Conservation (phyloP, 2,329 filamentous ascomycete genomes). For the Tricladium varicosporioides region DNA sequence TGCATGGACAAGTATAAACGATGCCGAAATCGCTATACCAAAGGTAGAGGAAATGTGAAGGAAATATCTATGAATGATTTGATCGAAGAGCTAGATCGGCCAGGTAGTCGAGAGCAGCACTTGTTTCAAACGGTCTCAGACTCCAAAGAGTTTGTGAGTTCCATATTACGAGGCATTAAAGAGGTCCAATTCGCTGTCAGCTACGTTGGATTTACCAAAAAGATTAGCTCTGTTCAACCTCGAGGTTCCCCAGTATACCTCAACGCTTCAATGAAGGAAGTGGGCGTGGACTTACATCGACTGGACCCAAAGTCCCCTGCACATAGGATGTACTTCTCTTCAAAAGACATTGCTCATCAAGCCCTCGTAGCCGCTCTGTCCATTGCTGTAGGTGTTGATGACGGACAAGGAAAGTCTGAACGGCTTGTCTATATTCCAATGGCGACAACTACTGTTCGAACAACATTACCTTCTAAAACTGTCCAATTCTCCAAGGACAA, state of each 20-base stretch:
- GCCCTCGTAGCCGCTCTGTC: constrained; percentile 89
- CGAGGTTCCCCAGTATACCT: constrained; percentile 71
- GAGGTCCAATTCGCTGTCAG: constrained; percentile 95
- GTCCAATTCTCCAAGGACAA: constrained; percentile 75
- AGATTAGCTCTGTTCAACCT: constrained; percentile 66
- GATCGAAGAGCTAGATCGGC: constrained; percentile 70
- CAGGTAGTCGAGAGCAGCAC: constrained; percentile 56
- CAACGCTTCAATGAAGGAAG: constrained; percentile 92
- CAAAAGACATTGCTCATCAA: constrained; percentile 90
- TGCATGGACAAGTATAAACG: constrained; percentile 58
- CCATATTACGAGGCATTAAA: constrained; percentile 86
- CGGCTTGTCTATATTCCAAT: constrained; percentile 92
- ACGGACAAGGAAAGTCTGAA: constrained; percentile 82
- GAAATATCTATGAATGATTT: constrained; percentile 69
- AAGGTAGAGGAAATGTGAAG: constrained; percentile 40
- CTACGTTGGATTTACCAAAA: constrained; percentile 83
- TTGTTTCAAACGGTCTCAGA: constrained; percentile 84
- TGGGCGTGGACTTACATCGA: constrained; percentile 88
- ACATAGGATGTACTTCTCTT: constrained; percentile 97
- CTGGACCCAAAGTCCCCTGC: constrained; percentile 90
- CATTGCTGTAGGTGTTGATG: constrained; percentile 86
- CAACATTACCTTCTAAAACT: constrained; percentile 91
- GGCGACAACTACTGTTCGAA: constrained; percentile 93
- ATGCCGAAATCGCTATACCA: constrained; percentile 35
- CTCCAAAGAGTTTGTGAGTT: constrained; percentile 88